A percentile compares a stretch with the other conserved stretches of the same genome.
phyloP scores from a whole-genome alignment of 805 yeast genomes.

The Lachancea nothofagi region DNA sequence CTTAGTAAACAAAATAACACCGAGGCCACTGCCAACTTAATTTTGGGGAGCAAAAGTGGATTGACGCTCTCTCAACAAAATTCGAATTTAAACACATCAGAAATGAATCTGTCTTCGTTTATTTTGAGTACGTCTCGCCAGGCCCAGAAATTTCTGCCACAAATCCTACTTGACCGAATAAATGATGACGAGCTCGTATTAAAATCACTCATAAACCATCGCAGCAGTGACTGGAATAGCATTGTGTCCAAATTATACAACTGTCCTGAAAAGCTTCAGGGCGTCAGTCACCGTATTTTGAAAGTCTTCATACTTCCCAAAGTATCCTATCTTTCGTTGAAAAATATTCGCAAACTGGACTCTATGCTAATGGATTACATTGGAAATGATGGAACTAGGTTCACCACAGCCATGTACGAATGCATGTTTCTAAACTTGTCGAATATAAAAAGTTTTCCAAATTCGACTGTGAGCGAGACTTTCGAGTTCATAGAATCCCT shows the following conservation, averaged over 20 bases:
- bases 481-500: slow-evolving; percentile 21
- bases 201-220: slow-evolving; percentile 19
- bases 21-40: not conserved
- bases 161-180: slow-evolving; percentile 17
- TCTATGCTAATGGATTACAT: slow-evolving; percentile 21
- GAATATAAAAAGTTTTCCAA: slow-evolving; percentile 9
- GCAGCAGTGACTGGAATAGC: slow-evolving; percentile 26
- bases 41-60: not conserved
- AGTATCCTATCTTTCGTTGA: slow-evolving; percentile 17
- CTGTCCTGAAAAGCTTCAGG: slow-evolving; percentile 14
- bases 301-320: slow-evolving; percentile 12
- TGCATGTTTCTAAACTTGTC: slow-evolving; percentile 23
- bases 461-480: slow-evolving; percentile 5
- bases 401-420: slow-evolving; percentile 21
- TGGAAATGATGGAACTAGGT: slow-evolving; percentile 11
- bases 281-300: slow-evolving; percentile 10
- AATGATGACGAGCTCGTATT: slow-evolving; percentile 22
- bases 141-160: slow-evolving; percentile 20
- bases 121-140: slow-evolving; percentile 15
- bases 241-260: slow-evolving; percentile 19
- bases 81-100: not conserved
- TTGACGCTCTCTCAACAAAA: no score
- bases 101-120: slow-evolving; percentile 15
- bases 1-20: not conserved
- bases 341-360: slow-evolving; percentile 25